Percentiles rank a stretch among this genome's conserved stretches.
These are phyloP conservation scores for Hebeloma cylindrosporum DNA, from an alignment of 768 basidiomycete species.

Conservation along the genomic window DNA sequence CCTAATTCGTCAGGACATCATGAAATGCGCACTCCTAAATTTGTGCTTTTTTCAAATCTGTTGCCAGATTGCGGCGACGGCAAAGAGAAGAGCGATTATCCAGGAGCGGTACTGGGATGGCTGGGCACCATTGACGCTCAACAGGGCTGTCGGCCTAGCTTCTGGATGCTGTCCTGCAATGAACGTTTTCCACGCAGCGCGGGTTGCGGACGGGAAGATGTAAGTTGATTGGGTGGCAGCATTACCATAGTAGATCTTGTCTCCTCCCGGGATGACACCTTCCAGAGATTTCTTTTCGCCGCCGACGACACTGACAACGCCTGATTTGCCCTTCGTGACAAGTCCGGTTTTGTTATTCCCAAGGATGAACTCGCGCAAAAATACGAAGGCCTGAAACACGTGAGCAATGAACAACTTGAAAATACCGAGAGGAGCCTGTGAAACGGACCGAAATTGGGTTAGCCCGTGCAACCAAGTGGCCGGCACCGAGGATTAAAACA, in stretches of 20 bases:
- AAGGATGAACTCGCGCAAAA: conserved; percentile 67
- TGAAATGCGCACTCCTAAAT: no score
- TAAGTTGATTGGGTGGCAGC: conserved; percentile 51
- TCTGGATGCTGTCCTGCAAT: conserved; percentile 28
- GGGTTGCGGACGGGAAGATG: conserved; percentile 53
- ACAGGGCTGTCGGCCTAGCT: conserved; percentile 1
- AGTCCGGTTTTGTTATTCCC: conserved; percentile 61
- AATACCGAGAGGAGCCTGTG: neutral
- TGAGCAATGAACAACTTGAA: neutral
- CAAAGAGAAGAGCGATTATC: no score
- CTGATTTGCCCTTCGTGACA: conserved; percentile 35
- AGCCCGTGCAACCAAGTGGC: conserved; percentile 40
- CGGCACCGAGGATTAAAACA: conserved; percentile 40
- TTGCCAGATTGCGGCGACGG: no score
- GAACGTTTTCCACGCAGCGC: conserved; percentile 55
- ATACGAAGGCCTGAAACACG: conserved; percentile 51
- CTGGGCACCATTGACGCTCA: no score
- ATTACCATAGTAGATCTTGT: conserved; percentile 57
- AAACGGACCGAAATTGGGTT: conserved; percentile 38
- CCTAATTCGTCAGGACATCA: no score
- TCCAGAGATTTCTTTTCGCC: conserved; percentile 51
- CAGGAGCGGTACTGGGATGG: no score
- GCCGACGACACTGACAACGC: conserved; percentile 36
- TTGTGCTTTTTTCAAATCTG: no score
- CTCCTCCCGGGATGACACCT: conserved; percentile 50